Percentiles rank a stretch among this genome's conserved stretches.
Conservation (phyloP, 768 basidiomycete genomes). For the Serendipita sp. region DNA sequence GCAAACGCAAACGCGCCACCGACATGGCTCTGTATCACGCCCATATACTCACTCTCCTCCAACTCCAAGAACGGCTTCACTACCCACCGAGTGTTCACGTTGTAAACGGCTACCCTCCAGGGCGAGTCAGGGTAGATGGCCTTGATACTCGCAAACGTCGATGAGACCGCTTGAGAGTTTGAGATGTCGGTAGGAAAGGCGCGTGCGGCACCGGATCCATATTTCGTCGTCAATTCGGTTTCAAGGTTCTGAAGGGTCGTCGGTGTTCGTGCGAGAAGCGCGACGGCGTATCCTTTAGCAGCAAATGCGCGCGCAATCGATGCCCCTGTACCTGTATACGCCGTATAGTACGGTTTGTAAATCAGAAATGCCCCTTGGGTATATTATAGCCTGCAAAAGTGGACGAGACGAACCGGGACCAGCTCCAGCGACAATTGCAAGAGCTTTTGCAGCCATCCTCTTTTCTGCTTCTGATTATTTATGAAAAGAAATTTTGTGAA, state of each 20-base stretch:
- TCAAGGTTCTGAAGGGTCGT: constrained; percentile 6
- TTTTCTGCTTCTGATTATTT: too few species aligned
- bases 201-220: not conserved
- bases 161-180: constrained; percentile 2
- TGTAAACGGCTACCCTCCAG: constrained; percentile 12
- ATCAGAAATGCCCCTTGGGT: too few species aligned
- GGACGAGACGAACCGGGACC: constrained; percentile 6
- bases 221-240: constrained; percentile 1
- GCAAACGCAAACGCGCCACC: not conserved
- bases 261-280: constrained; percentile 13
- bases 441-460: constrained; percentile 1
- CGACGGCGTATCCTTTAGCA: constrained; percentile 10
- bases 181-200: constrained; percentile 13
- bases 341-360: not conserved
- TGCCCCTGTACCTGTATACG: constrained; percentile 8
- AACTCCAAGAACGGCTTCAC: constrained; percentile 15
- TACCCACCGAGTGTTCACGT: constrained; percentile 12
- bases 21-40: constrained; percentile 5
- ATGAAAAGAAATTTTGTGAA: too few species aligned
- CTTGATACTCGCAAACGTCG: constrained; percentile 11
- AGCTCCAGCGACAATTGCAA: constrained; percentile 10
- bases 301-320: constrained; percentile 10
- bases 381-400: not conserved
- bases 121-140: constrained; percentile 7
- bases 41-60: constrained; percentile 1